Evolutionary conservation across 140 eudicot species (phyloP).

Genomic region (Bidens hawaiensis): DNA sequence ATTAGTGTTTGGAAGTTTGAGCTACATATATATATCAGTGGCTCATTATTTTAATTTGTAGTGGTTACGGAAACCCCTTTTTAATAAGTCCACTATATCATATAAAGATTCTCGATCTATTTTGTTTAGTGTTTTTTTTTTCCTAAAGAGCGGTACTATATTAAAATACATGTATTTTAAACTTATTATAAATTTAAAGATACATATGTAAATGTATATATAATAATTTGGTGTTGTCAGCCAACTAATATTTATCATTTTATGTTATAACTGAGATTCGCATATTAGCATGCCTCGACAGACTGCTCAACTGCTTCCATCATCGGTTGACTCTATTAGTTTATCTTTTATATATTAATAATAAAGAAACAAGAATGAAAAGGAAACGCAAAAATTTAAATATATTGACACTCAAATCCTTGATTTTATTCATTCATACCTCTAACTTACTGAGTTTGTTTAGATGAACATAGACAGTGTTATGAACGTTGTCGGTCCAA

Average conservation of each 20-base stretch:
- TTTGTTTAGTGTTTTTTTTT: not conserved
- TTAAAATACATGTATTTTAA: too few species aligned
- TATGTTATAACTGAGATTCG: constrained; percentile 25
- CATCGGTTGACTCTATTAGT: constrained; percentile 16
- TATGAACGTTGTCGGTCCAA: too few species aligned
- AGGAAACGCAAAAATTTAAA: not conserved
- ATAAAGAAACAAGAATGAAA: too few species aligned
- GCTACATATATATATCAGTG: constrained; percentile 25
- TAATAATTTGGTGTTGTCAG: constrained; percentile 27
- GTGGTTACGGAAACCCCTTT: not conserved
- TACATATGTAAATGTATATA: not conserved
- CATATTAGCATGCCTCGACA: not conserved
- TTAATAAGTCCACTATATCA: constrained; percentile 2
- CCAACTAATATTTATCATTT: constrained; percentile 24
- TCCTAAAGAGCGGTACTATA: too few species aligned
- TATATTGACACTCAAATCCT: not conserved
- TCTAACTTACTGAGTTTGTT: too few species aligned
- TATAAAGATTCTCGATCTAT: not conserved
- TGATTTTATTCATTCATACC: not conserved
- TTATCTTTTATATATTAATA: too few species aligned
- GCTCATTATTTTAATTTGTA: constrained; percentile 5
- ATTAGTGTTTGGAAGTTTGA: constrained; percentile 17
- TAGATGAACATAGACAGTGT: too few species aligned
- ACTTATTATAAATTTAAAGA: too few species aligned
- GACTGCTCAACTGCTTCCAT: constrained; percentile 12